Conservation (phyloP, 305 asterid species). For the Plantago lanceolata region DNA sequence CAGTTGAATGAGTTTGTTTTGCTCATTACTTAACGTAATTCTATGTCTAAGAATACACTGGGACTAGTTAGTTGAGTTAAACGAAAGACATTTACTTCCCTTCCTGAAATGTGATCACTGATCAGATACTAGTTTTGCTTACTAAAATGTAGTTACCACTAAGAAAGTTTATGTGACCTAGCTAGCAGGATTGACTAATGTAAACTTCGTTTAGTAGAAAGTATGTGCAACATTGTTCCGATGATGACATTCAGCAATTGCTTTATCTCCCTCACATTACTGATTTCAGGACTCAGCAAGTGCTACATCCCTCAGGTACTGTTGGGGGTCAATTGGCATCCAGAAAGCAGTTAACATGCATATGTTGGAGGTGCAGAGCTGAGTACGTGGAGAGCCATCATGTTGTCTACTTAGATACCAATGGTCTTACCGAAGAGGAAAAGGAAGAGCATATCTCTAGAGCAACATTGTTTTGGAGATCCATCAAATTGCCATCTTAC, state of each 20-base stretch:
- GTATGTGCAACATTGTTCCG: no score
- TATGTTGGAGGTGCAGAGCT: conserved; percentile 4
- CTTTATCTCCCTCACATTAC: neutral
- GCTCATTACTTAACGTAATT: no score
- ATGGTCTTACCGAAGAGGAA: neutral
- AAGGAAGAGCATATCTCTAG: conserved; percentile 21
- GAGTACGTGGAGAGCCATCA: neutral
- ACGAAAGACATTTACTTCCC: no score
- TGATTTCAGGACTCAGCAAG: conserved; percentile 8
- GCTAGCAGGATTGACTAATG: no score
- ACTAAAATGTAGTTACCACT: no score
- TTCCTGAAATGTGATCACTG: no score
- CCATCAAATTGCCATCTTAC: neutral
- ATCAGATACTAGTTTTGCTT: no score
- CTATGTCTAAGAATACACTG: no score
- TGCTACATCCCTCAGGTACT: neutral
- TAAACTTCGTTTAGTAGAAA: neutral
- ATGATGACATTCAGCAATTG: neutral
- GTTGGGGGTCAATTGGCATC: neutral
- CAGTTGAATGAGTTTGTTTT: no score
- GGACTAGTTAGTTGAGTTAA: no score
- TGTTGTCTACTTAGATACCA: neutral
- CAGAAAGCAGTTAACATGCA: neutral
- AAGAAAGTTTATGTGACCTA: no score
- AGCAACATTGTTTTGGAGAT: conserved; percentile 33